phyloP scores from a whole-genome alignment of 2,329 filamentous ascomycete species.

The Ophiosphaerella narmari region DNA sequence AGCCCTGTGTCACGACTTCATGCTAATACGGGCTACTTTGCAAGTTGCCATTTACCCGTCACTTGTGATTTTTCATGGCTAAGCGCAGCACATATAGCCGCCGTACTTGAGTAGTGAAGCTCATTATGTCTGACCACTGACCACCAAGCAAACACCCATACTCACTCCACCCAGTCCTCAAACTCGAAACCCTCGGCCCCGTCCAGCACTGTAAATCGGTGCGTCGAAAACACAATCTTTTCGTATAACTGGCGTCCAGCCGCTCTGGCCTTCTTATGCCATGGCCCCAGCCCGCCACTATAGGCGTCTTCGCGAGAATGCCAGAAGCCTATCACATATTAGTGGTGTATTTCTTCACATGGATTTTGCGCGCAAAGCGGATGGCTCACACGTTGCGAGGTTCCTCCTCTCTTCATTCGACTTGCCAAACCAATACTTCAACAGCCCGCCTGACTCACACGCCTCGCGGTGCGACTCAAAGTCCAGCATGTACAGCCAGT shows the following conservation, averaged over 20 bases:
- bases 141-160: not conserved
- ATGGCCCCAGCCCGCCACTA: conserved; percentile 62
- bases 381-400: conserved; percentile 69
- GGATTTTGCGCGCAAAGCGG: not conserved
- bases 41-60: not conserved
- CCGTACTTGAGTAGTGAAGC: not conserved
- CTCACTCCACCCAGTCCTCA: conserved; percentile 33
- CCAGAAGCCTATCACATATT: conserved; percentile 63
- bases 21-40: too few species aligned
- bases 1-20: too few species aligned
- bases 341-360: not conserved
- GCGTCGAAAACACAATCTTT: conserved; percentile 47
- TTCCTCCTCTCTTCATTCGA: conserved; percentile 73
- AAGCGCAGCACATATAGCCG: too few species aligned
- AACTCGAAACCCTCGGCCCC: conserved; percentile 64
- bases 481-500: conserved; percentile 73
- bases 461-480: conserved; percentile 81
- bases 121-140: not conserved
- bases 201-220: conserved; percentile 66
- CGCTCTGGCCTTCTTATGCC: conserved; percentile 59
- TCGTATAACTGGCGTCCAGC: conserved; percentile 56
- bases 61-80: not conserved
- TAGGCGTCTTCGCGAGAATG: conserved; percentile 64
- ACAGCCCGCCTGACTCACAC: conserved; percentile 74
- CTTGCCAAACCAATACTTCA: conserved; percentile 92